Evolutionary conservation across 1,139 yeast genomes (phyloP).

Genomic region (Yamadazyma mexicana): DNA sequence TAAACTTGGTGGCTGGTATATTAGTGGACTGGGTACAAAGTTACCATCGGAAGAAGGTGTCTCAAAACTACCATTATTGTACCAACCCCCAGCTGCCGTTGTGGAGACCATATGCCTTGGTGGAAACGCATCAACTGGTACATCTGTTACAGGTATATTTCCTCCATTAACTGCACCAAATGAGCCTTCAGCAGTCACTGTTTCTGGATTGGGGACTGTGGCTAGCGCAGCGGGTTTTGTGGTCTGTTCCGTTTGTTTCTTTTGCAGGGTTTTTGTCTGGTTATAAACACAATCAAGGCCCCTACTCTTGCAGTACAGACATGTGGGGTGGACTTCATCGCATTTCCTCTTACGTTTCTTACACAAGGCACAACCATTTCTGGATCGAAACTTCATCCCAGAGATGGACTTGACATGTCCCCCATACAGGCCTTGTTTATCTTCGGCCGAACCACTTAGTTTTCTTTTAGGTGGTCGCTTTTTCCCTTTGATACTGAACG

Average conservation of each 20-base stretch:
- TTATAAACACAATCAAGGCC: constrained; percentile 13
- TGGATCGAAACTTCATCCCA: constrained; percentile 18
- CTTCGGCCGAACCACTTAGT: not conserved
- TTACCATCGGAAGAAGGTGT: constrained; percentile 13
- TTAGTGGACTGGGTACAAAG: not conserved
- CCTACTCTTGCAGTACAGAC: constrained; percentile 23
- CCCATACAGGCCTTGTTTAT: constrained; percentile 1
- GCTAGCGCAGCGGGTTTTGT: too few species aligned
- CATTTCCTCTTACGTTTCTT: constrained; percentile 25
- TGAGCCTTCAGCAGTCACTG: too few species aligned
- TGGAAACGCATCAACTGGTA: too few species aligned
- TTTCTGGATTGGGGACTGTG: too few species aligned
- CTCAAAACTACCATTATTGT: constrained; percentile 6
- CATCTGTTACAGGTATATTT: too few species aligned
- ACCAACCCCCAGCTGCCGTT: not conserved
- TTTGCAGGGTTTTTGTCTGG: too few species aligned
- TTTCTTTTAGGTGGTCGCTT: constrained; percentile 10
- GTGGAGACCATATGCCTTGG: too few species aligned
- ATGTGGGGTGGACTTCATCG: constrained; percentile 27
- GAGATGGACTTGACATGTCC: constrained; percentile 7
- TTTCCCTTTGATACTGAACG: constrained; percentile 9
- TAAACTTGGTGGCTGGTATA: constrained; percentile 3
- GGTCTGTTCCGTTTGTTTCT: too few species aligned
- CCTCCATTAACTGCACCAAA: too few species aligned
- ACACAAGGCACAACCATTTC: constrained; percentile 21